A percentile compares a stretch with the other conserved stretches of the same genome.
These are phyloP conservation scores for Heritiera littoralis DNA, from an alignment of 345 rosid genomes.

Conservation along the genomic window DNA sequence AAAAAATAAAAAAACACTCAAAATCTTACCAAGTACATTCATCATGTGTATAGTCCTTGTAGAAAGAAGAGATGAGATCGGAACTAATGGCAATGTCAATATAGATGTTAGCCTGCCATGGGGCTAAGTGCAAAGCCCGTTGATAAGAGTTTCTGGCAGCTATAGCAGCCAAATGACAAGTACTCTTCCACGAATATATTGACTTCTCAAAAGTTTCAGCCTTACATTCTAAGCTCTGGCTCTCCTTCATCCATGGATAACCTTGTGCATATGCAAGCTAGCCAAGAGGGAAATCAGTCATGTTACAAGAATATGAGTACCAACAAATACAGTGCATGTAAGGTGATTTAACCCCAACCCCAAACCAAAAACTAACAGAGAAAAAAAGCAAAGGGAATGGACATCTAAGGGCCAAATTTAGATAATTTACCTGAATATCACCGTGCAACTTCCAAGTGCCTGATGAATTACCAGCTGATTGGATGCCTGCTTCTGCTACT, in stretches of 20 bases:
- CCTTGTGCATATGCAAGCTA: constrained; percentile 76
- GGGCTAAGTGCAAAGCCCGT: constrained; percentile 74
- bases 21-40: constrained; percentile 59
- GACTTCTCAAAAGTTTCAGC: constrained; percentile 49
- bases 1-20: constrained; percentile 6
- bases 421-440: constrained; percentile 68
- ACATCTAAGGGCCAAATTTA: not conserved
- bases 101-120: constrained; percentile 90
- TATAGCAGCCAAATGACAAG: constrained; percentile 52
- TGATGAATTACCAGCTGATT: constrained; percentile 63
- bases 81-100: constrained; percentile 70
- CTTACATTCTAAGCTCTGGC: constrained; percentile 35
- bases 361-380: not conserved
- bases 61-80: constrained; percentile 61
- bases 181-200: constrained; percentile 68
- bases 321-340: not conserved
- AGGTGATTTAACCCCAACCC: not conserved
- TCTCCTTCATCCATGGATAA: constrained; percentile 70
- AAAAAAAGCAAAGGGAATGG: not conserved
- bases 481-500: constrained; percentile 50
- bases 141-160: constrained; percentile 80
- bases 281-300: constrained; percentile 30
- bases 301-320: not conserved
- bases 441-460: constrained; percentile 88
- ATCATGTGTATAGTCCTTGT: constrained; percentile 32